Evolutionary conservation across 768 basidiomycete species (phyloP), one percentile per base, ranked within the genome.

Genomic region (Artomyces pyxidatus): DNA sequence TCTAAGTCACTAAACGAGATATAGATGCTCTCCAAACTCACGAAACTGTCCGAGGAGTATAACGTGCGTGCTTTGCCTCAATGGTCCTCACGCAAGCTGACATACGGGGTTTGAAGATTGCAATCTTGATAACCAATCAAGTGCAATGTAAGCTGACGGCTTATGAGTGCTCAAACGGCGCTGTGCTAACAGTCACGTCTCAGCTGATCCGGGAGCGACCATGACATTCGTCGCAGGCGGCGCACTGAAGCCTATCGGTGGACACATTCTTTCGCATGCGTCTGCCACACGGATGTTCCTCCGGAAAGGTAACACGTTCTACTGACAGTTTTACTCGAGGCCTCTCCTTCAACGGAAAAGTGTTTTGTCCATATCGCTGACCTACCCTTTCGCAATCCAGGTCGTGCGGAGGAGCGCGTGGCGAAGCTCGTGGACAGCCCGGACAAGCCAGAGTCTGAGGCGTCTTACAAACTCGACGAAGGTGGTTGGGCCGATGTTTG

Each of bases 211-310:
- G 19, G 94, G 94, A 42, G 93, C 92, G 42, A 90, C 87, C 2
- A 88, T 88, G 83, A 89, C 89, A 43, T 97, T 97, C 60, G 93
- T 94, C 37, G 93, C 91, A 22, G 93, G 92, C 35, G 88, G 91
- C 28, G 88, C 88, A 17, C 74, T 93, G 32, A 95, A 95, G 66
- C 90, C 91, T 16, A 88, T 94, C 39, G 89, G 88, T 32, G 89
- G 89, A 0, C 89, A 92, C 59, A 90, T 92, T 53, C 68, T 92
- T 37, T 92, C 89, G 0, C 89, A 75, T 49, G 88, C 90, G 16
- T 92, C 89, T n/a, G 83, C 90, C 4, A 90, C 88, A 8, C 76
- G 89, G 47, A 76, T 92, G 59, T 90, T 87, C 63, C 72, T 92
- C 54, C 79, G 89, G n/a, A 92, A 92, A 77, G 89, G 89, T 81